A percentile compares a stretch with the other conserved stretches of the same genome.
phyloP scores from a whole-genome alignment of 2,329 filamentous ascomycete genomes.

The Nectriaceae sp. region DNA sequence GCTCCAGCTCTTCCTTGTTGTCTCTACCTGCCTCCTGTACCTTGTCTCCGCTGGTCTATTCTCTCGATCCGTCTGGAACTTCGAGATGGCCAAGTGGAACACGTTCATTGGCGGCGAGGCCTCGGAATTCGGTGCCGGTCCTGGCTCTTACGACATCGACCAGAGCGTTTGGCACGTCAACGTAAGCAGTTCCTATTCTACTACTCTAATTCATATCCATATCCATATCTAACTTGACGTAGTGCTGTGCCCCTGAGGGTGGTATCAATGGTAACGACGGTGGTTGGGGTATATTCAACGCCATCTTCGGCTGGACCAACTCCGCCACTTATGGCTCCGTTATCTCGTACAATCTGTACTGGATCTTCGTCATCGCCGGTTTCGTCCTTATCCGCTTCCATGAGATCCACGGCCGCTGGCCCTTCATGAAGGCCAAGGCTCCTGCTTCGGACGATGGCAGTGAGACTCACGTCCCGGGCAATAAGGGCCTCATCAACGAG shows the following conservation, averaged over 20 bases:
- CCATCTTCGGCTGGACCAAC: conserved; percentile 85
- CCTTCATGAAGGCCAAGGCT: conserved; percentile 42
- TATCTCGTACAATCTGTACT: conserved; percentile 86
- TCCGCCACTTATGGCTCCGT: conserved; percentile 86
- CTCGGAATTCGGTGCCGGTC: conserved; percentile 53
- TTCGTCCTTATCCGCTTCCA: conserved; percentile 68
- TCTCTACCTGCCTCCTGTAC: conserved; percentile 81
- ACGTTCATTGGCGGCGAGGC: conserved; percentile 61
- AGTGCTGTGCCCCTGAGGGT: not conserved
- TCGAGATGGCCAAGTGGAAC: conserved; percentile 72
- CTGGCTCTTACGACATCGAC: conserved; percentile 78
- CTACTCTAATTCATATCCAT: too few species aligned
- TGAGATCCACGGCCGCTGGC: conserved; percentile 57
- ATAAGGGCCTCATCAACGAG: conserved; percentile 28
- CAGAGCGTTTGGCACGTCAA: conserved; percentile 83
- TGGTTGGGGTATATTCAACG: conserved; percentile 88
- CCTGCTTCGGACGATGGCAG: conserved; percentile 21
- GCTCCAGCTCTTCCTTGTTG: conserved; percentile 74
- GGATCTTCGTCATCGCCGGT: conserved; percentile 72
- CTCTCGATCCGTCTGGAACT: conserved; percentile 73
- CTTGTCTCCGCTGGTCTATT: conserved; percentile 82
- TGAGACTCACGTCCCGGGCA: conserved; percentile 22
- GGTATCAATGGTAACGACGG: conserved; percentile 65
- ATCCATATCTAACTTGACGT: too few species aligned
- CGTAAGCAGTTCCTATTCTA: conserved; percentile 53